Evolutionary conservation across 345 rosid species (phyloP).

Genomic region (Brassica rapa): DNA sequence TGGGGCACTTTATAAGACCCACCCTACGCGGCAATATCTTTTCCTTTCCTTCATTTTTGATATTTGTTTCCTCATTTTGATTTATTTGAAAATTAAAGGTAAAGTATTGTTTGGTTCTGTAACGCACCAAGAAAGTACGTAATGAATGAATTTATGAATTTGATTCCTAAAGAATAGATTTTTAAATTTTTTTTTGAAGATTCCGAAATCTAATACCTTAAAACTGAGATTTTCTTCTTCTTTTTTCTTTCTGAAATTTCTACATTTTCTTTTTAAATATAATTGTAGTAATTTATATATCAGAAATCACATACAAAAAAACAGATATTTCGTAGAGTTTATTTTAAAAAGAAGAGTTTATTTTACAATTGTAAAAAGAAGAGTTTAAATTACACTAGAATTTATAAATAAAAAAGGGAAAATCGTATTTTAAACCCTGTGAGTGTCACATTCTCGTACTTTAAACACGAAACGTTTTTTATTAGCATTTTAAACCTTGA

Average conservation of each 20-base stretch:
- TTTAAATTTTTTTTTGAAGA: neutral
- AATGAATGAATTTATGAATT: neutral
- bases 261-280: neutral
- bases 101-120: neutral
- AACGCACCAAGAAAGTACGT: neutral
- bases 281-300: neutral
- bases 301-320: neutral
- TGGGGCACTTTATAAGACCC: slow-evolving; percentile 15
- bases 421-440: no score
- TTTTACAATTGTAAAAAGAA: neutral
- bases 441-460: no score
- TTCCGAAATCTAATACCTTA: neutral
- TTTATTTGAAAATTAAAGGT: neutral
- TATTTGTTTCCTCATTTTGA: neutral
- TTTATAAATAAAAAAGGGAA: neutral
- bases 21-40: slow-evolving; percentile 17
- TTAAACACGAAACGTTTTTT: no score
- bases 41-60: neutral
- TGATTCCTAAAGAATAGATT: neutral
- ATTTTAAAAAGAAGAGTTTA: neutral
- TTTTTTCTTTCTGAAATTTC: neutral
- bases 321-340: neutral
- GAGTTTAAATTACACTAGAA: neutral
- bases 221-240: neutral
- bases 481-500: no score